These are phyloP conservation scores for Terfezia claveryi DNA, from an alignment of 495 filamentous ascomycete genomes.

Conservation along the genomic window DNA sequence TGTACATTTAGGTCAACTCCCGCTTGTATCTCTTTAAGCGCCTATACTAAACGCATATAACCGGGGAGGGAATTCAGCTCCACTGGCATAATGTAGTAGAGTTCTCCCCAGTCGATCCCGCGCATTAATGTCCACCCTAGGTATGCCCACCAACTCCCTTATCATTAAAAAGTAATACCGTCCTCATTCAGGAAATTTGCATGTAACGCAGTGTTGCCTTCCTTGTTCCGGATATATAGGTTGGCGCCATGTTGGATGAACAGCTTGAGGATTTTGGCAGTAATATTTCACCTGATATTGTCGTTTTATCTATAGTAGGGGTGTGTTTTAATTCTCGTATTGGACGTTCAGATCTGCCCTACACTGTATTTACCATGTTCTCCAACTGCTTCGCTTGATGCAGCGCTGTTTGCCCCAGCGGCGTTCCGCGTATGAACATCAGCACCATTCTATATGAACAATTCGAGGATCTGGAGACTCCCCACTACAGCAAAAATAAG, in stretches of 20 bases:
- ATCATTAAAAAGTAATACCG: background rate
- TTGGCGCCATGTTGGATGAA: background rate
- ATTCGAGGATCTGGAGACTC: background rate
- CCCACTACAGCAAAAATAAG: background rate
- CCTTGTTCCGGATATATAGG: background rate
- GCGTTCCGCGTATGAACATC: background rate
- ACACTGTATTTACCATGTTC: background rate
- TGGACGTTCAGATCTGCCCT: background rate
- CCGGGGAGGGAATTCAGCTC: too few species aligned
- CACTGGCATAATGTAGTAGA: background rate
- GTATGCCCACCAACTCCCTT: background rate
- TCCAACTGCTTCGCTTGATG: background rate
- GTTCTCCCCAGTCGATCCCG: background rate
- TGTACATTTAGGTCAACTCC: background rate
- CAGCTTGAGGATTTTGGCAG: too few species aligned
- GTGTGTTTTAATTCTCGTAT: background rate
- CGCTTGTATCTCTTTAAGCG: background rate
- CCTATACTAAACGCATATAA: background rate
- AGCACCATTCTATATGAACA: background rate
- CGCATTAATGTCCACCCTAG: background rate
- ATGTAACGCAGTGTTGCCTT: background rate
- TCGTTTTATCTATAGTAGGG: background rate
- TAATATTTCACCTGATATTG: too few species aligned
- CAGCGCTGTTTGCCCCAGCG: background rate
- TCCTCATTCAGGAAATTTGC: background rate